Evolutionary conservation across 768 basidiomycete species (phyloP).

Genomic region (Lentinula sp.): DNA sequence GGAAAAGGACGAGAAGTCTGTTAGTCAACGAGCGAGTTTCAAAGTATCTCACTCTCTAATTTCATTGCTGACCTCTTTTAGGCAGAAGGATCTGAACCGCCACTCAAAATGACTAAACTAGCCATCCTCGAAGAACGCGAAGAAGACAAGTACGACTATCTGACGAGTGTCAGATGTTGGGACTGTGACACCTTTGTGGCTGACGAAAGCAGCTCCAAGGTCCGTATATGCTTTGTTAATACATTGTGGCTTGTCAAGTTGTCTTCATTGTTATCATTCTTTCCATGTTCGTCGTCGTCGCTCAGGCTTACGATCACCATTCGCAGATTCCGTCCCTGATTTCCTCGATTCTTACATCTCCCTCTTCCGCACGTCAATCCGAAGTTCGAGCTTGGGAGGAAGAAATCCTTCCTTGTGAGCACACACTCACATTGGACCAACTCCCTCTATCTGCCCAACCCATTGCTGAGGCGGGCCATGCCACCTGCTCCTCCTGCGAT

Average conservation of each 20-base stretch:
- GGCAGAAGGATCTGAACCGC: slow-evolving; percentile 77
- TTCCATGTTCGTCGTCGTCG: neutral
- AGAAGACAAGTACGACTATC: slow-evolving; percentile 79
- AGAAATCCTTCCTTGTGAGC: slow-evolving; percentile 84
- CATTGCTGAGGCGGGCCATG: slow-evolving; percentile 58
- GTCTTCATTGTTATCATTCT: neutral
- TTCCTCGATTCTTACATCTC: slow-evolving; percentile 67
- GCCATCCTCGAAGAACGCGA: slow-evolving; percentile 84
- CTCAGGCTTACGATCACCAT: neutral
- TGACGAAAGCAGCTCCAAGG: slow-evolving; percentile 31
- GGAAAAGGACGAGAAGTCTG: slow-evolving; percentile 17
- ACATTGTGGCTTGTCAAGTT: slow-evolving; percentile 22
- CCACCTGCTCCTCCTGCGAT: slow-evolving; percentile 78
- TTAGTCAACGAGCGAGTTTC: slow-evolving; percentile 55
- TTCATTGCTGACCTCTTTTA: slow-evolving; percentile 19
- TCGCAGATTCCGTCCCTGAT: slow-evolving; percentile 48
- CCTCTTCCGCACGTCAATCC: slow-evolving; percentile 87
- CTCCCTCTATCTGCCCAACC: slow-evolving; percentile 26
- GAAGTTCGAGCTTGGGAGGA: slow-evolving; percentile 99
- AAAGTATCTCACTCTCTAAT: neutral
- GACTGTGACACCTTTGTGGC: slow-evolving; percentile 52
- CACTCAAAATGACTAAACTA: slow-evolving; percentile 83
- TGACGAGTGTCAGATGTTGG: slow-evolving; percentile 71
- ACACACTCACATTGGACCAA: slow-evolving; percentile 48
- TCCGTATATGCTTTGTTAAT: slow-evolving; percentile 17